phyloP scores from a whole-genome alignment of 495 filamentous ascomycete genomes.

The Trichoderma virens region DNA sequence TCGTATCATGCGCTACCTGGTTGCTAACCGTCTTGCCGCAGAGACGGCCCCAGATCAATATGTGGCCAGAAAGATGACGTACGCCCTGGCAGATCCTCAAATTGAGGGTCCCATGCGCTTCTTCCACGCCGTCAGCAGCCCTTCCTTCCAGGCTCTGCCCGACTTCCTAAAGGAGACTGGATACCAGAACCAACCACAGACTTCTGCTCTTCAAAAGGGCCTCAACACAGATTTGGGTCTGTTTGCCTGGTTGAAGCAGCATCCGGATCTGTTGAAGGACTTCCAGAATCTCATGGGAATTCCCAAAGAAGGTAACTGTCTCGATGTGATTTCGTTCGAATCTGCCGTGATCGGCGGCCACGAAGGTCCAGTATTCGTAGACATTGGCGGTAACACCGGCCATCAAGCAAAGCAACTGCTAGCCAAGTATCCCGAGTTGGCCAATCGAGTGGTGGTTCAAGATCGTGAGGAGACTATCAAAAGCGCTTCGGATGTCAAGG shows the following conservation, averaged over 20 bases:
- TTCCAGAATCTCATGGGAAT: background rate
- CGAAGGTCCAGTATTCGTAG: background rate
- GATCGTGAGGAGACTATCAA: background rate
- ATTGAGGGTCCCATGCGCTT: background rate
- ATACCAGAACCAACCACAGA: background rate
- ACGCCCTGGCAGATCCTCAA: background rate
- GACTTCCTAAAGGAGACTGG: background rate
- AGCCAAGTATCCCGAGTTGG: background rate
- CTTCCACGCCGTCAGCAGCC: background rate
- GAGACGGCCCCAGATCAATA: background rate
- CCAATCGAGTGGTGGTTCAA: background rate
- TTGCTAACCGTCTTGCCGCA: background rate
- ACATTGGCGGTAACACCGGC: background rate
- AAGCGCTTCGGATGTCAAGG: background rate
- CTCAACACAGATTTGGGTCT: background rate
- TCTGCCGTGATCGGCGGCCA: background rate
- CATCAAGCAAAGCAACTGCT: background rate
- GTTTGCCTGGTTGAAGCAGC: background rate
- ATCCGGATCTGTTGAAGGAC: background rate
- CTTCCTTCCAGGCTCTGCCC: background rate
- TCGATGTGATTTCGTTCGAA: background rate
- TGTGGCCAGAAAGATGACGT: background rate
- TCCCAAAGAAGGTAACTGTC: background rate
- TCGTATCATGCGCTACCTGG: background rate
- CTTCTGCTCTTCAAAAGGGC: background rate